Percentiles rank a stretch among this genome's conserved stretches.
Conservation (phyloP, 768 basidiomycete genomes). For the Lanmaoa rubissima region DNA sequence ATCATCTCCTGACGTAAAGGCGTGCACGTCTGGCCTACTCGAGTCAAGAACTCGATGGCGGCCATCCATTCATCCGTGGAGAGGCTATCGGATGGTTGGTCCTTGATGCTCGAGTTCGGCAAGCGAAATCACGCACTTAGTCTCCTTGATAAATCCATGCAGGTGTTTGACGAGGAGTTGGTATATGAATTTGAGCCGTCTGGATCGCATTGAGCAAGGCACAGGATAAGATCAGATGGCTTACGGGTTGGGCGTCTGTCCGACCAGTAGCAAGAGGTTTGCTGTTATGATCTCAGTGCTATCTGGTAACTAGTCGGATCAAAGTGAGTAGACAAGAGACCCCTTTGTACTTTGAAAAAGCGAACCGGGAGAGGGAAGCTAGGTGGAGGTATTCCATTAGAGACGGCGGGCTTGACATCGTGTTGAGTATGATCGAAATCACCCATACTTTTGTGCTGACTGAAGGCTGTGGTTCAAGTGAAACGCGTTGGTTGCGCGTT, state of each 20-base stretch:
- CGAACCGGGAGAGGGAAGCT: constrained; percentile 42
- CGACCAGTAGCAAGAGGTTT: constrained; percentile 42
- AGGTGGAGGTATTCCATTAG: constrained; percentile 42
- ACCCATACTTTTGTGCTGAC: constrained; percentile 5
- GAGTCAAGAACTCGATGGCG: constrained; percentile 75
- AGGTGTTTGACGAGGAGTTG: constrained; percentile 60
- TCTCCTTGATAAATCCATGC: constrained; percentile 73
- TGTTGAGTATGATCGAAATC: constrained; percentile 11
- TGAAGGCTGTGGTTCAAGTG: not conserved
- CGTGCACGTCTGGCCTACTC: constrained; percentile 69
- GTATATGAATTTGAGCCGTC: constrained; percentile 47
- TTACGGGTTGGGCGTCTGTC: constrained; percentile 40
- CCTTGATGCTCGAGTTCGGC: not conserved
- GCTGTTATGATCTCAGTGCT: constrained; percentile 48
- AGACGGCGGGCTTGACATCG: constrained; percentile 26
- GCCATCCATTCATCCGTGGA: constrained; percentile 87
- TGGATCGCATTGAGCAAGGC: constrained; percentile 7
- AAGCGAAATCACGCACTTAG: constrained; percentile 40
- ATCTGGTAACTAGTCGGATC: constrained; percentile 42
- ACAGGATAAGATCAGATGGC: constrained; percentile 3
- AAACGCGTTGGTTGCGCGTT: not conserved
- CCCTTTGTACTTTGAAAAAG: not conserved
- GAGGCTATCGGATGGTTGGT: constrained; percentile 37
- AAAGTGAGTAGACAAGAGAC: not conserved
- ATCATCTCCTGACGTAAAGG: constrained; percentile 77